Evolutionary conservation across 1,284 basidiomycete genomes (phyloP), one percentile per base, ranked within the genome.

Genomic region (Cutaneotrichosporon curvatum): DNA sequence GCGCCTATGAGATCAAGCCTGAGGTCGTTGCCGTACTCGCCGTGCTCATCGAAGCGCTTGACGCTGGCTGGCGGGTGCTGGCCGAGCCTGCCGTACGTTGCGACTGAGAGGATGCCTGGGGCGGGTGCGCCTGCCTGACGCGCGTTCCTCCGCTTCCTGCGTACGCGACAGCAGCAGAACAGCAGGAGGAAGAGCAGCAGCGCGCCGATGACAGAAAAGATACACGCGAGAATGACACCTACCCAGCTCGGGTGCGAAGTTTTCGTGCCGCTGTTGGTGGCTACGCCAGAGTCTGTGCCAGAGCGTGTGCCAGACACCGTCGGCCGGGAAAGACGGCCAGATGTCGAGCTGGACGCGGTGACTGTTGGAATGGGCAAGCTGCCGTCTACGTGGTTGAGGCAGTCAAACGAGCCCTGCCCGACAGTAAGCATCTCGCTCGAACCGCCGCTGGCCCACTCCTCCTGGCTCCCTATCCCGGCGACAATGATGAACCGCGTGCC

Each of bases 171-270:
- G 59, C 69, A 53, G 59, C 70, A 34, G 66, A 70, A 51, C 68
- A 74, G 19, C 73, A 76, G 7, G 36, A 61, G 47, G 49, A 70
- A 55, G 57, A 72, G 36, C 44, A 66, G 28, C 46, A 72, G 51
- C 15, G 65, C 62, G 28, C 56, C 58, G 34, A 67, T 21, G 40
- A 65, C 50, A 28, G 62, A 59, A 80, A 85, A 51, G 79, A 82
- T 49, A 79, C 58, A 58, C 14, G 63, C 57, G 80, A 83, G 23
- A 81, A 86, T 22, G 9, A 48, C 39, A 2, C 40, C 45, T 2
- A 31, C 36, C 16, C 14, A 3, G n/a, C 10, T 34, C 16, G 8
- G 8, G 11, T 34, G 32, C 14, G 8, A 10, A 9, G 20, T 12
- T 28, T 12, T 28, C 8, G 25, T 21, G 28, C n/a, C 28, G 34